Evolutionary conservation across 2,329 filamentous ascomycete genomes (phyloP), one percentile per base, ranked within the genome.

Genomic region (Fusarium begoniae): DNA sequence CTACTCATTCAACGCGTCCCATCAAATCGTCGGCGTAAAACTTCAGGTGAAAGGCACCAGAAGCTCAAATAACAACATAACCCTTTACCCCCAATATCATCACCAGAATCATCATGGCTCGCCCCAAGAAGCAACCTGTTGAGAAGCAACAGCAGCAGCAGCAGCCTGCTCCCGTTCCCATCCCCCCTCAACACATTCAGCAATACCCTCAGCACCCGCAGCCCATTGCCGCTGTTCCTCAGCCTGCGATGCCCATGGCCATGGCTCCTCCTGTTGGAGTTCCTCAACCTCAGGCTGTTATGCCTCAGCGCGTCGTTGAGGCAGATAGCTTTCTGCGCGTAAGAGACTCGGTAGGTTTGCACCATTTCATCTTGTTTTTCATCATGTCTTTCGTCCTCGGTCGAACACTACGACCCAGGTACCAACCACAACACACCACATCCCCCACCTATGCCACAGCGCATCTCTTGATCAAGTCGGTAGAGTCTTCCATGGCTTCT

Each of bases 301-400:
- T 75, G 58, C 76, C 78, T 57, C 78, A 81, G 69, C 82, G 81
- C 65, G 79, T 86, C 47, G 89, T 93, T 74, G 90, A 94, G 70
- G 87, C 93, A 65, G 92, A 94, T 66, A 92, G 94, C 82, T 96
- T 96, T 81, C 88, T 94, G 69, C 88, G 92, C 80, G 94, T 95
- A 55, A 90, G 94, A 79, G 94, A 97, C 81, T 92, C 90, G 81
- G 94, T 97, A 91, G 89, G 93, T 85, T 40, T 15, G 51, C 50
- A 72, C 65, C 69, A 60, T 70, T 66, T 51, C 69, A 60, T 55
- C 47, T 44, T 40, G 60, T 65, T 60, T 63, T 22, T 9, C 9
- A 28, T 9, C 9, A 28, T 28, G 20, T 55, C 26, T 37, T 28
- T 37, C n/a, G n/a, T n/a, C 41, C 53, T 53, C 18, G 26, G 28